A percentile compares a stretch with the other conserved stretches of the same genome.
These are phyloP conservation scores for Blastobotrys buckinghamii DNA, from an alignment of 1,139 yeast species.

Conservation along the genomic window DNA sequence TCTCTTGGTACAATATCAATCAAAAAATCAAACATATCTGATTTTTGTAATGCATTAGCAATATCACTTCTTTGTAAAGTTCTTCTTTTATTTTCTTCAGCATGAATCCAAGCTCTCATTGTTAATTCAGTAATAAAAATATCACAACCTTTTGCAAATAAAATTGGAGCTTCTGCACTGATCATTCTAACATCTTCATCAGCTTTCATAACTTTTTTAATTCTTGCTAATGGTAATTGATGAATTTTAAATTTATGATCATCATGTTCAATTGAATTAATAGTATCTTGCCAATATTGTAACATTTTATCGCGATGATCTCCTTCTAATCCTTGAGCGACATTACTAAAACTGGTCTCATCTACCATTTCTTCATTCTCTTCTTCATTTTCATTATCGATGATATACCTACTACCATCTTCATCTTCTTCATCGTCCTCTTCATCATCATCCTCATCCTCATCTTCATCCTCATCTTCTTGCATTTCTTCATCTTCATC, in stretches of 20 bases:
- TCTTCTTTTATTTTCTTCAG: conserved; percentile 90
- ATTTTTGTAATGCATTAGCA: conserved; percentile 89
- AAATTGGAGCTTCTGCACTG: conserved; percentile 94
- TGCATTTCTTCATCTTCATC: neutral
- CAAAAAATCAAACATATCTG: conserved; percentile 94
- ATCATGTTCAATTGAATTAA: conserved; percentile 82
- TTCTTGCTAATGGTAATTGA: conserved; percentile 89
- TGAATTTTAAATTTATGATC: conserved; percentile 92
- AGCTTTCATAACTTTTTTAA: conserved; percentile 94
- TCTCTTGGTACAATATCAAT: conserved; percentile 90
- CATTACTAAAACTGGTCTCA: conserved; percentile 56
- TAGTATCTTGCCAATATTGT: conserved; percentile 91
- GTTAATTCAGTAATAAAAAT: conserved; percentile 93
- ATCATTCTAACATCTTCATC: conserved; percentile 98
- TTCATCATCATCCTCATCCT: neutral
- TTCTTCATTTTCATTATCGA: neutral
- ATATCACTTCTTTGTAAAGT: conserved; percentile 91
- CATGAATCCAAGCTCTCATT: conserved; percentile 98
- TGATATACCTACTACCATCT: neutral
- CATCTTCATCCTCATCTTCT: neutral
- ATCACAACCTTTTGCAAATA: conserved; percentile 97
- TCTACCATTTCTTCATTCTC: neutral
- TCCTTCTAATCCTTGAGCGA: conserved; percentile 87
- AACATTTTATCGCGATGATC: conserved; percentile 82
- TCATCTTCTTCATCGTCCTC: conserved; percentile 2